Evolutionary conservation across 148 eudicot species (phyloP), one percentile per base, ranked within the genome.

Genomic region (Amaranthus cruentus): DNA sequence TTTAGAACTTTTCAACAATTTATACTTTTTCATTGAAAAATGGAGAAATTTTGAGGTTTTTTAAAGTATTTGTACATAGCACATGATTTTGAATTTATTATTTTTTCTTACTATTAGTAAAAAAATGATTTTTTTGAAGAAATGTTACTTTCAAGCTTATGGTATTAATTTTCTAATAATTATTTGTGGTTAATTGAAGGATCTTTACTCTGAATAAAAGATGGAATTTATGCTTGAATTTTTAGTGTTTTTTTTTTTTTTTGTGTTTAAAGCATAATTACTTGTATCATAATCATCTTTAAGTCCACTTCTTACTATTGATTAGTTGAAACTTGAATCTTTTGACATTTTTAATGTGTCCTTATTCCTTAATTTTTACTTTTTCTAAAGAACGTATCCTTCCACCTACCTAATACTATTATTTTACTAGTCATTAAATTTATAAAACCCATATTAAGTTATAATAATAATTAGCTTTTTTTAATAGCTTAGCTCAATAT

Each of bases 221-320:
- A 50, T 47, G 70, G 70, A 71, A 77, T 46, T 62, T 71, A 55
- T 71, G 58, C 70, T 62, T 63, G 49, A 51, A 60, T 15, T 69
- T 69, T 43, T 14, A 62, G 48, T 28, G 38, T 28, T 28, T 28
- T 28, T 28, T 28, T 12, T 69, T 63, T 46, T 51, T 15, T 76
- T 18, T 14, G 9, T 28, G 38, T 28, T 28, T 53, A 44, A 46
- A n/a, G 28, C 4, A 3, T 51, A 63, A 43, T 70, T 15, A 28
- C 38, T 4, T 75, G n/a, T 47, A 9, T 47, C 15, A 28, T 52
- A 9, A 69, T 59, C 46, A 15, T 69, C 47, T 55, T 48, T 18
- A 43, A 67, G 46, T 51, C 13, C 38, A 68, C 65, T 66, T 72
- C 67, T 64, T 75, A 75, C 7, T 71, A 61, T 73, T 73, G 28